Conservation (phyloP, 2,329 filamentous ascomycete genomes). For the Apiospora sp. region DNA sequence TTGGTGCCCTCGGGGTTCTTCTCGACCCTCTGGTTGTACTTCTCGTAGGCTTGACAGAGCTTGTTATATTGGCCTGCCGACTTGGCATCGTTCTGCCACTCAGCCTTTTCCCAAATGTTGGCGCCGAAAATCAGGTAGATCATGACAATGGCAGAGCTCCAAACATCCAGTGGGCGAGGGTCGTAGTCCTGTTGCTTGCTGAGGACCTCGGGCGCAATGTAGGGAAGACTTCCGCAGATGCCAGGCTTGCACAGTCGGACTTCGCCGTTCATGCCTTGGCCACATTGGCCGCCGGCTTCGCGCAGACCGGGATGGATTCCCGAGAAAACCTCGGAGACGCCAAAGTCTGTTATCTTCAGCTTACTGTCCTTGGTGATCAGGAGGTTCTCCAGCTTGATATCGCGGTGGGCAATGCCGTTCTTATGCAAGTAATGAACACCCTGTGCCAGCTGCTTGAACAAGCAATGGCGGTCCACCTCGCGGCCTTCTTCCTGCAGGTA, state of each 20-base stretch:
- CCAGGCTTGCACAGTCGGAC: conserved; percentile 78
- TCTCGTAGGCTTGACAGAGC: conserved; percentile 73
- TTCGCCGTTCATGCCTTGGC: conserved; percentile 71
- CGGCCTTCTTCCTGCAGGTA: conserved; percentile 72
- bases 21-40: conserved; percentile 66
- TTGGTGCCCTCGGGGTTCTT: conserved; percentile 55
- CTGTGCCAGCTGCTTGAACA: conserved; percentile 89
- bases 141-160: conserved; percentile 86
- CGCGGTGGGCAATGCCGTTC: conserved; percentile 87
- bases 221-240: conserved; percentile 85
- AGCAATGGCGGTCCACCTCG: conserved; percentile 75
- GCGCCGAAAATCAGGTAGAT: conserved; percentile 77
- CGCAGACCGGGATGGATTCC: conserved; percentile 82
- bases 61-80: conserved; percentile 64
- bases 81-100: conserved; percentile 51
- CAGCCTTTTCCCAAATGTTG: conserved; percentile 77
- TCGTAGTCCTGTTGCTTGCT: conserved; percentile 72
- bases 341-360: conserved; percentile 92
- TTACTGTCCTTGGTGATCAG: conserved; percentile 81
- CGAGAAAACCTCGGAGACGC: conserved; percentile 85
- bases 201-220: conserved; percentile 87
- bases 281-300: conserved; percentile 76
- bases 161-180: conserved; percentile 82
- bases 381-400: conserved; percentile 90
- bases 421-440: conserved; percentile 83